Conservation (phyloP, 1,284 basidiomycete species). For the Golubevia sp. region DNA sequence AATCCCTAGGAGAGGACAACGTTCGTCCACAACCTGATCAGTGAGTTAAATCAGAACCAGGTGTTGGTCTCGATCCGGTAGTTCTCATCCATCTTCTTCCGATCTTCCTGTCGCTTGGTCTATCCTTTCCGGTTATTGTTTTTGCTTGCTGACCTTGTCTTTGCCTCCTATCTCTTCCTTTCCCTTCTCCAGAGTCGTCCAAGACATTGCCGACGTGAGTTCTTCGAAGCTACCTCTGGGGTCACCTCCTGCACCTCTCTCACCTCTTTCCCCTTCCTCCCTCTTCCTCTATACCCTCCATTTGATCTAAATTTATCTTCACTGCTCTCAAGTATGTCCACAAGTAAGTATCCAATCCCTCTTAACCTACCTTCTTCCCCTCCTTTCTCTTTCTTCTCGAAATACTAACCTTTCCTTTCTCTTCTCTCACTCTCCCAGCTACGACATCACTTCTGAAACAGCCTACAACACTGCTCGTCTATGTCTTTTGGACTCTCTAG, state of each 20-base stretch:
- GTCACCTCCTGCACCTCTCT: too few relatives aligned
- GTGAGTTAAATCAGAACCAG: slow-evolving; percentile 19
- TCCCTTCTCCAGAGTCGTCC: slow-evolving; percentile 24
- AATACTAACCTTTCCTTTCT: too few relatives aligned
- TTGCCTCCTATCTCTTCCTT: slow-evolving; percentile 1
- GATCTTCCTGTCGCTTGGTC: too few relatives aligned
- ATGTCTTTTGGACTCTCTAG: slow-evolving; percentile 55
- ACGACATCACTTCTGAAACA: slow-evolving; percentile 51
- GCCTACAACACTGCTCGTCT: slow-evolving; percentile 60
- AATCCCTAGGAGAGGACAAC: slow-evolving; percentile 54
- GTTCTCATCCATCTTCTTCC: too few relatives aligned
- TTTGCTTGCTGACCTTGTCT: background rate
- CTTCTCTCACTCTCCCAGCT: too few relatives aligned
- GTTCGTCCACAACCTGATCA: slow-evolving; percentile 51
- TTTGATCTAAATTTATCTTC: too few relatives aligned
- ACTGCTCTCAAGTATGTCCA: slow-evolving; percentile 21
- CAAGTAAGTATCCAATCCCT: slow-evolving; percentile 11
- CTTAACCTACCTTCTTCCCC: too few relatives aligned
- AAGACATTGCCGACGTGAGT: slow-evolving; percentile 48
- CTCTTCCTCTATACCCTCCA: too few relatives aligned
- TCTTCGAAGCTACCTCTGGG: background rate
- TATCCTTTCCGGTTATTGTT: slow-evolving; percentile 5
- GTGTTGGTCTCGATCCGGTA: too few relatives aligned
- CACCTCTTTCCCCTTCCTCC: too few relatives aligned
- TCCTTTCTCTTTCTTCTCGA: too few relatives aligned